Evolutionary conservation across 495 filamentous ascomycete genomes (phyloP), one percentile per base, ranked within the genome.

Genomic region (Annulohypoxylon moriforme): DNA sequence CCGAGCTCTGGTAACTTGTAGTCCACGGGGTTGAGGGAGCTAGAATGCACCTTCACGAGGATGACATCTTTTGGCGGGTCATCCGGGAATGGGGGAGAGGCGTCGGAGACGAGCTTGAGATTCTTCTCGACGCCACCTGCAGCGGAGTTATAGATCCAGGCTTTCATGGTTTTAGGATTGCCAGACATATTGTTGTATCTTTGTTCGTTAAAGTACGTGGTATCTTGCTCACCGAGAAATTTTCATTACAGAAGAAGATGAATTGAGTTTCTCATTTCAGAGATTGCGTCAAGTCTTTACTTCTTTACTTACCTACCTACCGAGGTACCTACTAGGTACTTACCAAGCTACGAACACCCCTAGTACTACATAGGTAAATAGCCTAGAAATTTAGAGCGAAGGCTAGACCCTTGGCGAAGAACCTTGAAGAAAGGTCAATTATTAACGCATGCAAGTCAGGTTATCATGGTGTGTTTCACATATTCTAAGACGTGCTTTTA

Each of bases 1-100:
- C 81, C 79, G 50, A 89, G 64, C 67, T 92, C 89, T 16, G 88
- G 84, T 16, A 87, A 67, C 76, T 93, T 93, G 86, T 88, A 89
- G 83, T 94, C 91, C 29, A 87, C 86, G 1, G 91, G 91, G 78
- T 94, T 94, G 55, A 93, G 77, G 14, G 85, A 76, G 10, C 81
- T 80, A 55, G 82, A 76, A 56, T 87, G 72, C 6, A 92, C 86
- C 53, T 86, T 78, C 47, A 93, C 78, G 24, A 93, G 85, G 29
- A 89, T 62, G 64, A 88, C 77, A 64, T 84, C 76, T 8, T 60
- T 49, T 14, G 78, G 68, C 0, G 76, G 76, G 0, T 84, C 79
- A 5, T 76, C 68, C 5, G 74, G 70, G 11, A 73, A 57, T 3
- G 86, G 82, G 25, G 86, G 69, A 2, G 81, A 60, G 29, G 84